phyloP scores from a whole-genome alignment of 441 rosid genomes.

The Arabidopsis lyrata region DNA sequence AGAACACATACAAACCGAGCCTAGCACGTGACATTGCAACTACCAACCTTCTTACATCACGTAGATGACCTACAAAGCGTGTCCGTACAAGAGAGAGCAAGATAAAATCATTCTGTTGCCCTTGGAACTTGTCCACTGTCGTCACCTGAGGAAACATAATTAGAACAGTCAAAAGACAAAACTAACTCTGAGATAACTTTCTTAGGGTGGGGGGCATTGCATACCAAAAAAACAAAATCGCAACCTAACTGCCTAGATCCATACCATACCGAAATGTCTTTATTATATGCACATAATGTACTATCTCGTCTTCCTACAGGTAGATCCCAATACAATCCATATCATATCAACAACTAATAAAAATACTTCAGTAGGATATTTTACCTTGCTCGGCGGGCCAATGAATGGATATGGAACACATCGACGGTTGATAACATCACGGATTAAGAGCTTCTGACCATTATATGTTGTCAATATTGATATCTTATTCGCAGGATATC shows the following conservation, averaged over 20 bases:
- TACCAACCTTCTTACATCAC: constrained; percentile 95
- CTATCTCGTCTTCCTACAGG: constrained; percentile 4
- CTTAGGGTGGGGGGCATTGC: neutral
- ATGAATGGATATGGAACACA: constrained; percentile 88
- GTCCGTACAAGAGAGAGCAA: constrained; percentile 95
- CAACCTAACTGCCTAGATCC: neutral
- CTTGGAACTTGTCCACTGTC: constrained; percentile 99
- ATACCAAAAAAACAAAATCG: constrained; percentile 7
- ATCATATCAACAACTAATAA: constrained; percentile 1
- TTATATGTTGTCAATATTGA: constrained; percentile 98
- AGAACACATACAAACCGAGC: constrained; percentile 91
- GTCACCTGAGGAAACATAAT: constrained; percentile 66
- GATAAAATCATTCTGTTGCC: constrained; percentile 95
- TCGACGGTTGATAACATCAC: constrained; percentile 95
- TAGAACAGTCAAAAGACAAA: constrained; percentile 28
- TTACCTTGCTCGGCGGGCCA: constrained; percentile 97
- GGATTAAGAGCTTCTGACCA: constrained; percentile 98
- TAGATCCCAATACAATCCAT: constrained; percentile 1
- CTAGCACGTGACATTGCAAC: constrained; percentile 99
- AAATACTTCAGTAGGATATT: constrained; percentile 24
- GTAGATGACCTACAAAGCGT: constrained; percentile 98
- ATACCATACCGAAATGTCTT: neutral
- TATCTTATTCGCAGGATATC: constrained; percentile 95
- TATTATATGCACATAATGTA: constrained; percentile 7
- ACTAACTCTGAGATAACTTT: neutral